Evolutionary conservation across 345 rosid species (phyloP).

Genomic region (Balakata baccata): DNA sequence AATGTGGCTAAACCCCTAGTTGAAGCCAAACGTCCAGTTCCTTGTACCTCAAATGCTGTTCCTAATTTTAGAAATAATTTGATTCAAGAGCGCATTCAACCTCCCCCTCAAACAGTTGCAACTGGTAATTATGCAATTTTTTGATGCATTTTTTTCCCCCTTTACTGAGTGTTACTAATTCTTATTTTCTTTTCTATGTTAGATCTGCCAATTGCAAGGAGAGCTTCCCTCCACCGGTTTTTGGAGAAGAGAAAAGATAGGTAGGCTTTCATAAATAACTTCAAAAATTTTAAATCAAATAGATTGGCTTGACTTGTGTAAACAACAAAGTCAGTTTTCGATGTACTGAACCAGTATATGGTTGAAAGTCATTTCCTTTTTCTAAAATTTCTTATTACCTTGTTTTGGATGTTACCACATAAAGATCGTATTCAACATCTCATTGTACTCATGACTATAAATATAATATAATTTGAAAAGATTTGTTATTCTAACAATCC

Average conservation of each 20-base stretch:
- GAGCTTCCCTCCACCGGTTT: slow-evolving; percentile 93
- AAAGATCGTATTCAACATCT: background rate
- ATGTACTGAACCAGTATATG: background rate
- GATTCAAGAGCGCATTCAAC: slow-evolving; percentile 38
- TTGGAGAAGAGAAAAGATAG: slow-evolving; percentile 88
- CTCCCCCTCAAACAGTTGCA: slow-evolving; percentile 36
- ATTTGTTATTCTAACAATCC: background rate
- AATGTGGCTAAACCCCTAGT: slow-evolving; percentile 25
- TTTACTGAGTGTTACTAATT: background rate
- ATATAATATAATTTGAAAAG: background rate
- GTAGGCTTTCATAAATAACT: slow-evolving; percentile 33
- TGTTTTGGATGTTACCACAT: background rate
- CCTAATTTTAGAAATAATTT: slow-evolving; percentile 30
- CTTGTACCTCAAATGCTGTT: slow-evolving; percentile 24
- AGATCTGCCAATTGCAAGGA: slow-evolving; percentile 91
- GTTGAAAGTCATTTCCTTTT: background rate
- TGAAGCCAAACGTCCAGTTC: slow-evolving; percentile 17
- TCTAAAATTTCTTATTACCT: background rate
- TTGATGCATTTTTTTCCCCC: no score
- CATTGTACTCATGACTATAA: background rate
- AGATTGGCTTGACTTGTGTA: background rate
- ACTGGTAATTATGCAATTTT: slow-evolving; percentile 43
- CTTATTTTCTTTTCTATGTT: slow-evolving; percentile 15
- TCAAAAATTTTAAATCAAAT: background rate
- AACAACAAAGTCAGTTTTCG: background rate